Conservation (phyloP, 768 basidiomycete species). For the Auricularia sp. region DNA sequence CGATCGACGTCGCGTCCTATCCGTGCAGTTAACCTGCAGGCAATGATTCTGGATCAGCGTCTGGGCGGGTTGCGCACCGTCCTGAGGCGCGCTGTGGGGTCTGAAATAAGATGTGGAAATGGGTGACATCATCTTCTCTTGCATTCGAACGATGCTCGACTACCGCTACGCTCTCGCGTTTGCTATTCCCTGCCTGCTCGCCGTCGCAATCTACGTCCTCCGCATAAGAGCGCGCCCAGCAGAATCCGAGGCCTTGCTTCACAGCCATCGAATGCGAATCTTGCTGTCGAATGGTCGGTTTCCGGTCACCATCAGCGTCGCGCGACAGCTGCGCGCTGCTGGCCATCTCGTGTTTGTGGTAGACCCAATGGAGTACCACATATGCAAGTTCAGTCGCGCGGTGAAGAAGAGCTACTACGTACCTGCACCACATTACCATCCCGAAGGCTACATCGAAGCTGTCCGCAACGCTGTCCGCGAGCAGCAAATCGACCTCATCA, state of each 20-base stretch:
- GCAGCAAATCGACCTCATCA: constrained; percentile 6
- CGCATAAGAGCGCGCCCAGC: background rate
- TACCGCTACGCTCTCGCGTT: background rate
- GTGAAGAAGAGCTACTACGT: constrained; percentile 8
- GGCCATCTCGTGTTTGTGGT: constrained; percentile 5
- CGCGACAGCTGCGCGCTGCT: constrained; percentile 4
- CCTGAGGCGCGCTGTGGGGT: too few species aligned
- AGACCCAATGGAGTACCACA: constrained; percentile 9
- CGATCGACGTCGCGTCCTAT: too few species aligned
- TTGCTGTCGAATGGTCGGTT: constrained; percentile 9
- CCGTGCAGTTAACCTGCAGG: too few species aligned
- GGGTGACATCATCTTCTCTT: background rate
- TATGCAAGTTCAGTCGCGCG: constrained; percentile 8
- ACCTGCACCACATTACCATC: constrained; percentile 4
- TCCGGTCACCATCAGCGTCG: constrained; percentile 8
- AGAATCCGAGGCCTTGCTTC: background rate
- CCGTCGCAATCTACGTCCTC: background rate
- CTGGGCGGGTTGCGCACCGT: too few species aligned
- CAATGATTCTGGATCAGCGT: too few species aligned
- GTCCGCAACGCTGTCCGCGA: constrained; percentile 4
- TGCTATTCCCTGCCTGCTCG: background rate
- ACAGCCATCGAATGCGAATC: background rate
- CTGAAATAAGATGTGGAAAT: background rate
- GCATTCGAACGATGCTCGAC: background rate
- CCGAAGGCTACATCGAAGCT: constrained; percentile 6